Evolutionary conservation across 139 green algal species (phyloP).

Genomic region (Pedinophyceae sp.): DNA sequence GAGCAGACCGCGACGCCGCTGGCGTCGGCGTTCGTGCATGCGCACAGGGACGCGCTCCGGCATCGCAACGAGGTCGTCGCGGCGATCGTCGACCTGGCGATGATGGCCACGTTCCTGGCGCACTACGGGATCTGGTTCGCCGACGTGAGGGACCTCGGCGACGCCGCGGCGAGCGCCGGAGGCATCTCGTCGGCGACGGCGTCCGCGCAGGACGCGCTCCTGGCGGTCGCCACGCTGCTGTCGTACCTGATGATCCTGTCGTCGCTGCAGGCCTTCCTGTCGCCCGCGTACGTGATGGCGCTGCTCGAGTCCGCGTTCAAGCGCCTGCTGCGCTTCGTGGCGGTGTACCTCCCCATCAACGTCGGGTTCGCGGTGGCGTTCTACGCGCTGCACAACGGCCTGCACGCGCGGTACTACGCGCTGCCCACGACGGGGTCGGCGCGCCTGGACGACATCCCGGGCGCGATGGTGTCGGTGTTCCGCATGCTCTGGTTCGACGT

Average conservation of each 20-base stretch:
- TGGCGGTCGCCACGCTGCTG: background rate
- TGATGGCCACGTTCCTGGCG: too few species aligned
- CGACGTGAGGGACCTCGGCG: too few species aligned
- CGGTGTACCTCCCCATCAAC: slow-evolving; percentile 23
- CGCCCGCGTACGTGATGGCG: slow-evolving; percentile 18
- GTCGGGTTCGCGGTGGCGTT: slow-evolving; percentile 38
- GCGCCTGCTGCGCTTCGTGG: slow-evolving; percentile 24
- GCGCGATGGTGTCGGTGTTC: background rate
- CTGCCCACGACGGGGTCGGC: background rate
- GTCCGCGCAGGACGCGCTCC: background rate
- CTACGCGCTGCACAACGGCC: slow-evolving; percentile 18
- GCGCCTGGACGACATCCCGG: background rate
- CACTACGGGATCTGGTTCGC: too few species aligned
- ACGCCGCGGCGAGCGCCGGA: too few species aligned
- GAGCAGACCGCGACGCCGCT: too few species aligned
- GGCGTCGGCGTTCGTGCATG: too few species aligned
- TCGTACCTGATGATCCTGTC: background rate
- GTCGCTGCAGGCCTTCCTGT: background rate
- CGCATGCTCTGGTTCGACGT: background rate
- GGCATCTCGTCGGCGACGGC: too few species aligned
- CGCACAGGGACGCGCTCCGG: too few species aligned
- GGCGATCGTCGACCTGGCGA: slow-evolving; percentile 24
- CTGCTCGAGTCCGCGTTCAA: slow-evolving; percentile 23
- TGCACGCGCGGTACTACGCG: slow-evolving; percentile 10
- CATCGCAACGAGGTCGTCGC: slow-evolving; percentile 34